Evolutionary conservation across 2,329 filamentous ascomycete species (phyloP), one percentile per base, ranked within the genome.

Genomic region (Colletotrichum horii): DNA sequence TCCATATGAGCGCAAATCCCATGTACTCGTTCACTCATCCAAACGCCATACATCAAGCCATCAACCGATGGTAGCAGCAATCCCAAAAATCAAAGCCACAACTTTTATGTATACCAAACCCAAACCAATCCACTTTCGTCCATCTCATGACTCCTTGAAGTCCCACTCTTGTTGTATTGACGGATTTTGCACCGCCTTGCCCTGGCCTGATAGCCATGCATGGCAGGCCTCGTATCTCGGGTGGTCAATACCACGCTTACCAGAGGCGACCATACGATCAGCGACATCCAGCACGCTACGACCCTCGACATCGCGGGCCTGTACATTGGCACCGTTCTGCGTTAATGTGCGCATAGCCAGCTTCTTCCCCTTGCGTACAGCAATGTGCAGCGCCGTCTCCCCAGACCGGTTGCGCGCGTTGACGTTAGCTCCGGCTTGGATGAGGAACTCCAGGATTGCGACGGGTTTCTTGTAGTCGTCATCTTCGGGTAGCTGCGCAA

Each of bases 341-440:
- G 88, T 82, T 19, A 91, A 83, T 9, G 86, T 85, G 15, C 84
- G 85, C 32, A 89, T 81, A 2, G 89, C 89, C 4, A 89, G 84
- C 81, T 91, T 91, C 68, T 88, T 86, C 0, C 90, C 90, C 24
- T 87, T 83, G 4, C 89, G 85, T 3, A 89, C 89, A 0, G 90
- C 90, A 11, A 92, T 79, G 52, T 91, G 88, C 32, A 91, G 83
- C 1, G 89, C 86, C 1, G 90, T 91, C 81, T 92, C 90, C 55
- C 90, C 90, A 1, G 83, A 81, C 5, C 89, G 83, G 79, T 91
- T 92, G 32, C 89, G 87, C 7, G 85, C 87, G 71, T 91, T 83
- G 6, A 91, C 77, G 2, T 85, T 80, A 0, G 88, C 89, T 2
- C 88, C 88, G 0, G 80, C 80, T 0, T 80, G 73, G 22, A 90